These are phyloP conservation scores for Candida railenensis DNA, from an alignment of 805 yeast genomes.

Conservation along the genomic window DNA sequence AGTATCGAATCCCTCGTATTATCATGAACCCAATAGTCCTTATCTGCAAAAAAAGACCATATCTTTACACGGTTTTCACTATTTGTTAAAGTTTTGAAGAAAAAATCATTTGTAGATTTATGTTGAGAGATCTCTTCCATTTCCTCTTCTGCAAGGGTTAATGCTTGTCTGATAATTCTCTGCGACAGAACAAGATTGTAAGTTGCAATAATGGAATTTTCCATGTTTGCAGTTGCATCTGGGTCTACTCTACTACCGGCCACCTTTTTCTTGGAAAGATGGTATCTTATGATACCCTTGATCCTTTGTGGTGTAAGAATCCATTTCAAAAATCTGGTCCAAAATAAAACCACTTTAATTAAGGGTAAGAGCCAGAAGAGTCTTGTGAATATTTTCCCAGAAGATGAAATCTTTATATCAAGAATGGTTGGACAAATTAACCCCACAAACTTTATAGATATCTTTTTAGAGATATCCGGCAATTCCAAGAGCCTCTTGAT, in stretches of 20 bases:
- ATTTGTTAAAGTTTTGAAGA: constrained; percentile 27
- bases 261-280: neutral
- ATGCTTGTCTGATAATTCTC: constrained; percentile 50
- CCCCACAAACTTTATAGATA: constrained; percentile 48
- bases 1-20: constrained; percentile 47
- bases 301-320: constrained; percentile 18
- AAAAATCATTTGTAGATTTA: constrained; percentile 49
- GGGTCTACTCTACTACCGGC: constrained; percentile 22
- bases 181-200: constrained; percentile 40
- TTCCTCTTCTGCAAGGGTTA: constrained; percentile 60
- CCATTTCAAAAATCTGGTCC: constrained; percentile 27
- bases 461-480: constrained; percentile 13
- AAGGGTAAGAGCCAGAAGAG: constrained; percentile 29
- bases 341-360: constrained; percentile 15
- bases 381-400: constrained; percentile 28
- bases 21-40: constrained; percentile 66
- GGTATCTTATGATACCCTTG: neutral
- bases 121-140: constrained; percentile 51
- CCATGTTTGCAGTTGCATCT: constrained; percentile 24
- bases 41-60: constrained; percentile 59
- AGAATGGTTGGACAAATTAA: constrained; percentile 69
- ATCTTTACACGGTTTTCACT: constrained; percentile 22
- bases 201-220: constrained; percentile 43
- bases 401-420: constrained; percentile 50
- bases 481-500: constrained; percentile 28